Evolutionary conservation across 768 basidiomycete genomes (phyloP).

Genomic region (Lactarius indigo): DNA sequence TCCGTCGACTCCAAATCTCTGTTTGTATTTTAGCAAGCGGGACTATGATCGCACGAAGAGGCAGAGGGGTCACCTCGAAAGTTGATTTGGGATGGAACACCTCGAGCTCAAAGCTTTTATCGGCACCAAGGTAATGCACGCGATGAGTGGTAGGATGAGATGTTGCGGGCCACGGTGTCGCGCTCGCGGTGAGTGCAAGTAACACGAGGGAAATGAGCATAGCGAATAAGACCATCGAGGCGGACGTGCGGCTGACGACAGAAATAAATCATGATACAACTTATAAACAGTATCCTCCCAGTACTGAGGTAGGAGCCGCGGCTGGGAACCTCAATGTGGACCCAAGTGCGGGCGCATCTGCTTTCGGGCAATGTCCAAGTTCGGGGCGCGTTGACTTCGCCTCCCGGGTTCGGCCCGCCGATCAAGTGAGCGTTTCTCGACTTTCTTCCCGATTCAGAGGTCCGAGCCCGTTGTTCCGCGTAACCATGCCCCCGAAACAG

Average conservation of each 20-base stretch:
- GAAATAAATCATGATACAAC: too few species aligned
- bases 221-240: conserved; percentile 25
- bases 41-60: neutral
- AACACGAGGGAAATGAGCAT: conserved; percentile 27
- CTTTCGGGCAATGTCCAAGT: too few species aligned
- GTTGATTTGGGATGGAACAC: conserved; percentile 31
- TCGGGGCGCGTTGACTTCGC: too few species aligned
- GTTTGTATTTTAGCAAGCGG: neutral
- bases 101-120: conserved; percentile 22
- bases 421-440: too few species aligned
- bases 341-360: too few species aligned
- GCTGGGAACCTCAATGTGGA: too few species aligned
- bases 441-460: too few species aligned
- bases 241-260: neutral
- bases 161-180: conserved; percentile 25
- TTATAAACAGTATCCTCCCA: neutral
- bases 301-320: too few species aligned
- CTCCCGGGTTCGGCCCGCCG: too few species aligned
- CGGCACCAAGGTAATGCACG: conserved; percentile 24
- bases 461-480: too few species aligned
- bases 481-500: neutral
- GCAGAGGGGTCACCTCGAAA: conserved; percentile 26
- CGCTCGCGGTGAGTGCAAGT: conserved; percentile 26
- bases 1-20: conserved; percentile 30
- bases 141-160: conserved; percentile 28